Conservation (phyloP, 2,329 filamentous ascomycete genomes). For the Aspergillus fischeri region DNA sequence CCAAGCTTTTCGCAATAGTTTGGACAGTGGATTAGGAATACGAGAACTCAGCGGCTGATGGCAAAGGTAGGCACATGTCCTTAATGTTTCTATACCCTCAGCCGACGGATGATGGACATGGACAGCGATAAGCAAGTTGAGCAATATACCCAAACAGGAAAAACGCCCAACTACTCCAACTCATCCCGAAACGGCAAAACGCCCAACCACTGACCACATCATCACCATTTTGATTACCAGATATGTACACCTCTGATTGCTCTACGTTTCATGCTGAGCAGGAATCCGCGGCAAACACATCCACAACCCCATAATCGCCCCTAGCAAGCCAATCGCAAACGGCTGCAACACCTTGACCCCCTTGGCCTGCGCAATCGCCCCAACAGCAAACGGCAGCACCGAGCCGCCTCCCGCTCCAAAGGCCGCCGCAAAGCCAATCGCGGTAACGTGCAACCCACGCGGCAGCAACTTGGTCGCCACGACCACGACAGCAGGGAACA, state of each 20-base stretch:
- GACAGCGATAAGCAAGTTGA: neutral
- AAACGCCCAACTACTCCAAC: neutral
- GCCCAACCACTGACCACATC: neutral
- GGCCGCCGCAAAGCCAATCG: slow-evolving; percentile 75
- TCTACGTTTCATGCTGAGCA: neutral
- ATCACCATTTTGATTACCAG: neutral
- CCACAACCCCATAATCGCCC: slow-evolving; percentile 51
- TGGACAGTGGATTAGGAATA: too few species aligned
- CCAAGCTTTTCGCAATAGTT: too few species aligned
- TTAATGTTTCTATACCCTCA: too few species aligned
- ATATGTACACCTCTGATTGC: too few species aligned
- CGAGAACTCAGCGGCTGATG: too few species aligned
- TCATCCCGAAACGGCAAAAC: neutral
- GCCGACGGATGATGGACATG: too few species aligned
- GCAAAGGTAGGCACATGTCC: neutral
- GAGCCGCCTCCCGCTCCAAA: slow-evolving; percentile 68
- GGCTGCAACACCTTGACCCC: slow-evolving; percentile 60
- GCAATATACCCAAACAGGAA: neutral
- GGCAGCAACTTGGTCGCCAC: slow-evolving; percentile 71
- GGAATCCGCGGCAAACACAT: slow-evolving; percentile 27
- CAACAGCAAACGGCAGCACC: slow-evolving; percentile 42
- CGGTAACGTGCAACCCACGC: slow-evolving; percentile 68
- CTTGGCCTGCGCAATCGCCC: slow-evolving; percentile 50
- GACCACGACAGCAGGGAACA: slow-evolving; percentile 73
- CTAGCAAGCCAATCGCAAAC: slow-evolving; percentile 46